Base-by-base conservation (phyloP, 2,329 filamentous ascomycete species). In the Cadophora sp. region DNA sequence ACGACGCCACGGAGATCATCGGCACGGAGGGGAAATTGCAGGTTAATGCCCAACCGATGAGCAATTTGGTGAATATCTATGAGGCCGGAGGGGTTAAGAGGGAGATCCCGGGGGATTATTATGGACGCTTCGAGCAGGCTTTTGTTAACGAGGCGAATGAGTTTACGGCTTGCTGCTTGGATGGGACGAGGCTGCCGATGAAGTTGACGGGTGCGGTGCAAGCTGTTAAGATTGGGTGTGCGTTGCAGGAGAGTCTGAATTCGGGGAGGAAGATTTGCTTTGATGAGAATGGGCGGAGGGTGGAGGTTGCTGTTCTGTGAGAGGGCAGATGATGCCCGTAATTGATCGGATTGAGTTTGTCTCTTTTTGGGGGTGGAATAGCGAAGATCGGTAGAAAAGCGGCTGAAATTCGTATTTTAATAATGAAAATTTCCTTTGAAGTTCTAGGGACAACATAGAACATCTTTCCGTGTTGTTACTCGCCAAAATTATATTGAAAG, bases 1-100 rank as follows among this genome's bases (percentile, higher is more conserved):
- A 90, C 68, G 89, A 91, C 75, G 85, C 83, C 66, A 89, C 88
- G 0, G 88, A 91, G 78, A 84, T 91, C 69, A 88, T 91, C 64
- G 89, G 88, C 14, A 91, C 89, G 1, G 82, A 84, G 71, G 88
- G 89, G 48, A 91, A 90, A 76, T 73, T 91, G 6, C 79, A 82
- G 0, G 81, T 91, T 68, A 91, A 91, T 73, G 82, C 80, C 7
- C 83, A 88, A 70, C 88, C 88, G 5, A 78, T 80, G 56, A 78
- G 77, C 1, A 85, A 85, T 66, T 79, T 89, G 24, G 83, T 90
- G 27, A 83, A 87, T 66, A 80, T 85, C 55, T 83, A 86, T 74
- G 81, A 87, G 72, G 60, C 81, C 0, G 79, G 53, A 1, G 87
- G 87, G 3, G 82, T 91, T 27, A 80, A 83, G 14, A 81, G 85